Evolutionary conservation across 2,329 filamentous ascomycete genomes (phyloP).

Genomic region (Botrytis sinoallii): DNA sequence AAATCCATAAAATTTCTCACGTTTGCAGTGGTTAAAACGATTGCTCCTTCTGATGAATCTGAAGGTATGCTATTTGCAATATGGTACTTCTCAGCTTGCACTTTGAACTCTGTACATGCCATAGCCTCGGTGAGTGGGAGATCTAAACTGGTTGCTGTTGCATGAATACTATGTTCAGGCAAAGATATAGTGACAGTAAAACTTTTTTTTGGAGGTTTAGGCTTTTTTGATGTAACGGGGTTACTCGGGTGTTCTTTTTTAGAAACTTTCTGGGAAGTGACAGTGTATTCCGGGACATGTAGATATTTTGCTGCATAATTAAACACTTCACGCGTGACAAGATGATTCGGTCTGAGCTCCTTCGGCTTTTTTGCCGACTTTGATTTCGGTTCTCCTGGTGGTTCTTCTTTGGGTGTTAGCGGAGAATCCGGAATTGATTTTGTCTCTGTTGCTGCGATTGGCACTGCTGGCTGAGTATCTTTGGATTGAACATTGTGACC

Average conservation of each 20-base stretch:
- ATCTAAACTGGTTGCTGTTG: background rate
- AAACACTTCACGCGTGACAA: background rate
- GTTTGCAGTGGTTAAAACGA: constrained; percentile 7
- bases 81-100: constrained; percentile 2
- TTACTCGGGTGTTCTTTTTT: background rate
- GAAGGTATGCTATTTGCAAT: background rate
- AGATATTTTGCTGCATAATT: constrained; percentile 15
- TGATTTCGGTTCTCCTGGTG: background rate
- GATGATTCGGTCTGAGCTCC: background rate
- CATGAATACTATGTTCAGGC: constrained; percentile 10
- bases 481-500: background rate
- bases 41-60: background rate
- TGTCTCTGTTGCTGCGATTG: background rate
- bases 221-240: background rate
- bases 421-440: background rate
- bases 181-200: background rate
- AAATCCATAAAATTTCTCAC: constrained; percentile 18
- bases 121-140: background rate
- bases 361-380: background rate
- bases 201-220: background rate
- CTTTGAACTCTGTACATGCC: constrained; percentile 6
- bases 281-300: background rate
- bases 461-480: background rate
- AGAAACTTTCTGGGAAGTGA: background rate
- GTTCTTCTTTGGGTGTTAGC: background rate